phyloP scores from a whole-genome alignment of 1,284 basidiomycete genomes.

The Puccinia coronata region DNA sequence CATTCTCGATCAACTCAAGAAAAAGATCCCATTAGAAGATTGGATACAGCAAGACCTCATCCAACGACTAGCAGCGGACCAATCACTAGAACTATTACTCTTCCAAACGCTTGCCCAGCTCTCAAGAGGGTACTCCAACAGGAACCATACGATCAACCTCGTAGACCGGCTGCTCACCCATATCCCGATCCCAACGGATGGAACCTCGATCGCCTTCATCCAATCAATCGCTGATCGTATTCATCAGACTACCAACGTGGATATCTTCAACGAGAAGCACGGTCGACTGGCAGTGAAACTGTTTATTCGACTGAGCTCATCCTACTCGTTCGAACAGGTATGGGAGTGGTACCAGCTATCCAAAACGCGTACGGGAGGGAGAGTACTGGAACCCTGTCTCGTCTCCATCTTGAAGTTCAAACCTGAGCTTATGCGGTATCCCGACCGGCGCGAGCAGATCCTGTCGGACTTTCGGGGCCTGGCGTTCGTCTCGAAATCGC shows the following conservation, averaged over 20 bases:
- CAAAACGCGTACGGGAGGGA: neutral
- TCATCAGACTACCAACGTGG: conserved; percentile 11
- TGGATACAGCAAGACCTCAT: conserved; percentile 28
- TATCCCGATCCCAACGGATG: neutral
- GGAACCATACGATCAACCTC: neutral
- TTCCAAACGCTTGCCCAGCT: conserved; percentile 16
- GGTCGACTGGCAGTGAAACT: conserved; percentile 5
- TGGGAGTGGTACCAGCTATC: conserved; percentile 34
- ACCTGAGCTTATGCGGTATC: neutral
- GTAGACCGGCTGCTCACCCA: neutral
- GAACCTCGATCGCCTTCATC: neutral
- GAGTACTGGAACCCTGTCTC: neutral
- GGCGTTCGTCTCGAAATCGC: neutral
- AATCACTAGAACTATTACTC: neutral
- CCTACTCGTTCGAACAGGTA: conserved; percentile 2
- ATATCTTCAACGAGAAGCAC: conserved; percentile 8
- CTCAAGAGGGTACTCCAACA: neutral
- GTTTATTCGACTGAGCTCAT: neutral
- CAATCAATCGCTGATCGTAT: conserved; percentile 2
- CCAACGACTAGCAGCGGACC: neutral
- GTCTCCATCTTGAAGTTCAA: neutral
- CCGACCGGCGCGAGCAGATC: neutral
- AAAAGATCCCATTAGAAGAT: neutral
- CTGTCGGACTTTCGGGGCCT: neutral
- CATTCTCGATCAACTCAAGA: conserved; percentile 4